A percentile compares a stretch with the other conserved stretches of the same genome.
Conservation (phyloP, 192 early-diverging fungal species). For the Jimgerdemannia lactiflua region DNA sequence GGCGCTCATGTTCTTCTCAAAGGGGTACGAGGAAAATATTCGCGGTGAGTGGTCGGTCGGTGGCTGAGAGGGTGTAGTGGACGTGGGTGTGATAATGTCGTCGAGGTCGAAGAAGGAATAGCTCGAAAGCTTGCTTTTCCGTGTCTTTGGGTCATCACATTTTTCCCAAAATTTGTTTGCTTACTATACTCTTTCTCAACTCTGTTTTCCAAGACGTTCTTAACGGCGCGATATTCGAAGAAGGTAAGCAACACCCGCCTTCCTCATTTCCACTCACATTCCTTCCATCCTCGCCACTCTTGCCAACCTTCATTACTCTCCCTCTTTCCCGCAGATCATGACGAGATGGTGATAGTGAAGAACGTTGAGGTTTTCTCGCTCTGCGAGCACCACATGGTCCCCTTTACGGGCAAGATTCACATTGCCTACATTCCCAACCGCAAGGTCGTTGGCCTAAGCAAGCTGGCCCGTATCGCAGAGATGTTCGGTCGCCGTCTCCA, state of each 20-base stretch:
- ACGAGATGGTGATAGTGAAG: conserved; percentile 99
- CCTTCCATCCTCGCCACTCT: not conserved
- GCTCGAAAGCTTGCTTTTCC: too few relatives aligned
- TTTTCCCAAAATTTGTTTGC: too few relatives aligned
- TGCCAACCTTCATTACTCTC: not conserved
- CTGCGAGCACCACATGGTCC: conserved; percentile 99
- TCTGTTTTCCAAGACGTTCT: conserved; percentile 60
- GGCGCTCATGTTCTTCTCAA: conserved; percentile 96
- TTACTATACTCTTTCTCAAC: not conserved
- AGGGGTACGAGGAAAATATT: conserved; percentile 96
- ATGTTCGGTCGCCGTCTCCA: conserved; percentile 96
- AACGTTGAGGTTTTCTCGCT: conserved; percentile 95
- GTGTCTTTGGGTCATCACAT: too few relatives aligned
- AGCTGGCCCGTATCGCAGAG: conserved; percentile 97
- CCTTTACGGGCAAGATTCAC: conserved; percentile 95
- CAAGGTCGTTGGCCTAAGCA: conserved; percentile 92
- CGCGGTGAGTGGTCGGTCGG: conserved; percentile 39
- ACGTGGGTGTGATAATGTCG: too few relatives aligned
- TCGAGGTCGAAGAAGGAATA: too few relatives aligned
- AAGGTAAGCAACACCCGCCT: conserved; percentile 45
- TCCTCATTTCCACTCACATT: not conserved
- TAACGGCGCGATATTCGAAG: conserved; percentile 97
- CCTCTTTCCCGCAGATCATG: conserved; percentile 66
- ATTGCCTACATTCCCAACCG: conserved; percentile 98
- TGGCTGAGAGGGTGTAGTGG: not conserved